Conservation (phyloP, 1,139 yeast genomes). For the Protomyces lactucae-debilis region DNA sequence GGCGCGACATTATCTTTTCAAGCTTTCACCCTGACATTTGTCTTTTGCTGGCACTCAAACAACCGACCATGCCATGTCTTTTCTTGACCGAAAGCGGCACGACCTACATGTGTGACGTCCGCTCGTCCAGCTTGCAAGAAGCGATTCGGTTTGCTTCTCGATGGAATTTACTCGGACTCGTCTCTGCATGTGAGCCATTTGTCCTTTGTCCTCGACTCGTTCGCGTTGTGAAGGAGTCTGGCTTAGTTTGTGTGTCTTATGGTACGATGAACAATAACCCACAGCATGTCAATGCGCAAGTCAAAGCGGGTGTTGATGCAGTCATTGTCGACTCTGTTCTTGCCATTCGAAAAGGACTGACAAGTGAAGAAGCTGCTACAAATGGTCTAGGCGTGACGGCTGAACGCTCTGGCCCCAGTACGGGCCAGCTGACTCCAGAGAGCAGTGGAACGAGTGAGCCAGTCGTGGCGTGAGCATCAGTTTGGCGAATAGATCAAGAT, state of each 20-base stretch:
- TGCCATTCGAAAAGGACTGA: constrained; percentile 28
- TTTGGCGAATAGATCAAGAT: no score
- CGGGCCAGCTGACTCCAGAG: not conserved
- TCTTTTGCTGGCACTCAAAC: constrained; percentile 76
- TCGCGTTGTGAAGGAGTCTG: constrained; percentile 64
- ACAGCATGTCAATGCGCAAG: constrained; percentile 74
- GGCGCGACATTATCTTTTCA: constrained; percentile 83
- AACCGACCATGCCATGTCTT: constrained; percentile 74
- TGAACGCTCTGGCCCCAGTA: not conserved
- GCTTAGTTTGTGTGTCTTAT: constrained; percentile 89
- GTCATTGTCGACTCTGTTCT: constrained; percentile 93
- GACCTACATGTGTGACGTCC: constrained; percentile 72
- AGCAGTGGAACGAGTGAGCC: not conserved
- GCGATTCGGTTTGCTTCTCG: constrained; percentile 86
- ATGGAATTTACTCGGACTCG: constrained; percentile 91
- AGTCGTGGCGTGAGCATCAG: not conserved
- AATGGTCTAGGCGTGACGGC: no score
- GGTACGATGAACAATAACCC: constrained; percentile 85
- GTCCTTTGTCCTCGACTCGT: constrained; percentile 84
- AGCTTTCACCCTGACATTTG: constrained; percentile 95
- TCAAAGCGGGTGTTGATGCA: constrained; percentile 95
- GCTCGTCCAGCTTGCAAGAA: constrained; percentile 83
- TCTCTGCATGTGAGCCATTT: constrained; percentile 79
- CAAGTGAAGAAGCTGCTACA: not conserved
- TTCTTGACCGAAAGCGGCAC: constrained; percentile 89